Conservation (phyloP, 306 rosid genomes). For the Acmispon strigosus region DNA sequence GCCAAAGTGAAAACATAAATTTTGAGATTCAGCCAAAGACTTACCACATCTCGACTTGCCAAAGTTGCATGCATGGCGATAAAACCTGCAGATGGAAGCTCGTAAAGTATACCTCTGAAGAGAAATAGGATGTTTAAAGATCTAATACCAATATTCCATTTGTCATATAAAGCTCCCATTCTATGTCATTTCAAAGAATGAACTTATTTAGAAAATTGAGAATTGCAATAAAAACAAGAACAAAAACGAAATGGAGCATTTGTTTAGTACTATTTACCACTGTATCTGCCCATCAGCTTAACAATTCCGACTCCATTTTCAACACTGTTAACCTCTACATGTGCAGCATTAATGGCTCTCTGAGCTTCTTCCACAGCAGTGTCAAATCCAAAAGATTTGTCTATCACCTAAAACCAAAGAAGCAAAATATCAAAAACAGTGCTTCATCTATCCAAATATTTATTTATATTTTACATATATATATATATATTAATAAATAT, state of each 20-base stretch:
- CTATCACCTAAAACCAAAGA: conserved; percentile 71
- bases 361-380: conserved; percentile 99
- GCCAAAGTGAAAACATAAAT: not conserved
- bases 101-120: conserved; percentile 24
- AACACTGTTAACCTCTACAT: conserved; percentile 89
- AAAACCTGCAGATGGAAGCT: conserved; percentile 70
- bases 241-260: not conserved
- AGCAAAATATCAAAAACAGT: conserved; percentile 8
- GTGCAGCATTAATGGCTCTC: conserved; percentile 93
- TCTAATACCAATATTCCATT: not conserved
- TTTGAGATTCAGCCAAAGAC: conserved; percentile 22
- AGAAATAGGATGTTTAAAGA: conserved; percentile 25
- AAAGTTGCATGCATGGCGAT: conserved; percentile 89
- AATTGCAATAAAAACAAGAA: not conserved
- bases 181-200: conserved; percentile 9
- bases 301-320: conserved; percentile 93
- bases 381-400: conserved; percentile 96
- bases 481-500: not conserved
- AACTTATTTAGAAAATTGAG: not conserved
- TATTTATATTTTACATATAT: not conserved
- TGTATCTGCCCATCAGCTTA: conserved; percentile 91
- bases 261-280: conserved; percentile 48
- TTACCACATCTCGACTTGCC: conserved; percentile 98
- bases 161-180: not conserved
- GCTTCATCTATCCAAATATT: not conserved